Percentiles rank a stretch among this genome's conserved stretches.
Evolutionary conservation across 164 flowering plant genomes (phyloP).

Genomic region (Taxillus chinensis): DNA sequence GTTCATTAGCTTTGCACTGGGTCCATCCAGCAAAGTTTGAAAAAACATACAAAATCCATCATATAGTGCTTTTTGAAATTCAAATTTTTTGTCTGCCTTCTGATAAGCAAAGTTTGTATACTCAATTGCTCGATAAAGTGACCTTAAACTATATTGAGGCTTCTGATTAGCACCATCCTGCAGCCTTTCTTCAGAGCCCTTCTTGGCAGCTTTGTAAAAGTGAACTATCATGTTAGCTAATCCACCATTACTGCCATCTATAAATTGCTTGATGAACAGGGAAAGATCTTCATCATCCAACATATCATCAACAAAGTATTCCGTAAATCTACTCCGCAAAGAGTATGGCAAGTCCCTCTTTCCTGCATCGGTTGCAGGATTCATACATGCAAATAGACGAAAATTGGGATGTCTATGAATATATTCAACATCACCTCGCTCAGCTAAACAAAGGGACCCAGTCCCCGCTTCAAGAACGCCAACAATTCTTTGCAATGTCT

Average conservation of each 20-base stretch:
- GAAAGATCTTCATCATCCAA: conserved; percentile 66
- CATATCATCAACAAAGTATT: conserved; percentile 85
- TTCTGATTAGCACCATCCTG: conserved; percentile 98
- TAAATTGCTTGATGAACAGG: conserved; percentile 47
- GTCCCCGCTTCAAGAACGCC: conserved; percentile 83
- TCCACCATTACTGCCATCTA: conserved; percentile 33
- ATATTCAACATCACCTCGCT: conserved; percentile 72
- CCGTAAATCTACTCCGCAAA: conserved; percentile 78
- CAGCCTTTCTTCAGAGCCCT: conserved; percentile 63
- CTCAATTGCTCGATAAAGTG: conserved; percentile 84
- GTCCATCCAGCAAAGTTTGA: conserved; percentile 53
- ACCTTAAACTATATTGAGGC: conserved; percentile 93
- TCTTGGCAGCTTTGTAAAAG: conserved; percentile 73
- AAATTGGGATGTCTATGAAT: conserved; percentile 69
- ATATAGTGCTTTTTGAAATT: conserved; percentile 56
- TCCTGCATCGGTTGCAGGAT: conserved; percentile 99
- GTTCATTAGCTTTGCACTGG: conserved; percentile 70
- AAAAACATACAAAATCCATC: conserved; percentile 99
- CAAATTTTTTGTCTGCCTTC: conserved; percentile 47
- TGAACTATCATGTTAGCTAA: conserved; percentile 37
- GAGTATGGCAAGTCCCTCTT: conserved; percentile 76
- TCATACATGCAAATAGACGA: conserved; percentile 96
- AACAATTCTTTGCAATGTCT: conserved; percentile 77
- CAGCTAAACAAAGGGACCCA: conserved; percentile 83
- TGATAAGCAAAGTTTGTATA: conserved; percentile 20